These are phyloP conservation scores for Gossypium ekmanianum DNA, from an alignment of 345 rosid species.

Conservation along the genomic window DNA sequence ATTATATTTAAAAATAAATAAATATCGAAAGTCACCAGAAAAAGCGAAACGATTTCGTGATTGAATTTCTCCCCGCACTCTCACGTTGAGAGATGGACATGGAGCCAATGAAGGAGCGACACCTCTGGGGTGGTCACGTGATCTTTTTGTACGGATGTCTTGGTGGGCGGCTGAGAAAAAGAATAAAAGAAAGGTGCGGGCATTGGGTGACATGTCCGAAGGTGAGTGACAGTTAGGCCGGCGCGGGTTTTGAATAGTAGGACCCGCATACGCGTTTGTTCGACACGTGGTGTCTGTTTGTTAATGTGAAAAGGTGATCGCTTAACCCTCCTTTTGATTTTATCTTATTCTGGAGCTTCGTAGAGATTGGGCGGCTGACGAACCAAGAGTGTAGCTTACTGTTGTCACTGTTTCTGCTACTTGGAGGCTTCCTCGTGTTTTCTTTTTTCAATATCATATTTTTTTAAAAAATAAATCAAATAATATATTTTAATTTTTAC, in stretches of 20 bases:
- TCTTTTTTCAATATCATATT: too few species aligned
- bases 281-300: neutral
- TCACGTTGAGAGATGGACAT: neutral
- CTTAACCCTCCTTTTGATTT: neutral
- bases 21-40: too few species aligned
- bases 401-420: neutral
- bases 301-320: too few species aligned
- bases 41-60: neutral
- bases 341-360: neutral
- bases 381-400: neutral
- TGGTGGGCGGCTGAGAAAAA: neutral
- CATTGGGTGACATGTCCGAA: constrained; percentile 13
- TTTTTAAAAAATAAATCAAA: too few species aligned
- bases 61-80: neutral
- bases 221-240: constrained; percentile 24
- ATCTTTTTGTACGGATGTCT: constrained; percentile 10
- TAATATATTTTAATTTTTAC: too few species aligned
- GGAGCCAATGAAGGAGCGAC: neutral
- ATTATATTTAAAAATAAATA: too few species aligned
- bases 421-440: neutral
- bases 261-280: neutral
- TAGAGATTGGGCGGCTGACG: neutral
- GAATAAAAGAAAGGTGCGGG: neutral
- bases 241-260: constrained; percentile 13
- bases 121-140: constrained; percentile 12